These are phyloP conservation scores for Paramecium sonneborni DNA, from an alignment of 73 alveolate species.

Conservation along the genomic window DNA sequence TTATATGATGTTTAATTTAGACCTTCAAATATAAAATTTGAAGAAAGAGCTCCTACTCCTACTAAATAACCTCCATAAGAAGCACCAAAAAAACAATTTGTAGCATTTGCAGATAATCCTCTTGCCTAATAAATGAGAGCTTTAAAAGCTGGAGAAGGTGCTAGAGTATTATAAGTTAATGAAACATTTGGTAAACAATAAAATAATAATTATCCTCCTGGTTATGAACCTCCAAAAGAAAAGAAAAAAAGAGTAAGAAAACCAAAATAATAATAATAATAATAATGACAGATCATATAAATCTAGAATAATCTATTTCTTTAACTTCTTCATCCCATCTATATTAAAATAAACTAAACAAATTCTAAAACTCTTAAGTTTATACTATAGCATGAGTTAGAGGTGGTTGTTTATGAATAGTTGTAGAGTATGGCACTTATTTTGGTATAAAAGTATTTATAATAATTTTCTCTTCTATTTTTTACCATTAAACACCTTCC, in stretches of 20 bases:
- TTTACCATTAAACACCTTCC: conserved; percentile 53
- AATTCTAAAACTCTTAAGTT: conserved; percentile 1
- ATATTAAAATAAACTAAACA: conserved; percentile 3
- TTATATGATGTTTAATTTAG: conserved; percentile 53
- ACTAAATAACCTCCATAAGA: not conserved
- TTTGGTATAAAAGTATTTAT: not conserved
- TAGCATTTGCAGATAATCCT: conserved; percentile 1
- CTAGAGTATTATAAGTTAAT: conserved; percentile 16
- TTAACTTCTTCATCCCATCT: conserved; percentile 33
- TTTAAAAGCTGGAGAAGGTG: conserved; percentile 32
- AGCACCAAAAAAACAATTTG: not conserved
- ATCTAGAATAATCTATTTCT: conserved; percentile 13
- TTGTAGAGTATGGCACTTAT: not conserved
- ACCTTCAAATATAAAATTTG: conserved; percentile 6
- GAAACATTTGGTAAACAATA: conserved; percentile 23
- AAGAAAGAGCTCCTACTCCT: conserved; percentile 36
- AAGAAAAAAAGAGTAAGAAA: conserved; percentile 48
- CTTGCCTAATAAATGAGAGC: conserved; percentile 48
- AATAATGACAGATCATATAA: conserved; percentile 7
- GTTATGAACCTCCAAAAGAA: conserved; percentile 41
- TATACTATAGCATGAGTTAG: conserved; percentile 3
- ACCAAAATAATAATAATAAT: not conserved
- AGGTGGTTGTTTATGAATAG: not conserved
- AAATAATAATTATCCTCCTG: conserved; percentile 41
- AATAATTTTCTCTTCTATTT: not conserved